These are phyloP conservation scores for Coemansia sp. DNA, from an alignment of 192 early-diverging fungal species.

Conservation along the genomic window DNA sequence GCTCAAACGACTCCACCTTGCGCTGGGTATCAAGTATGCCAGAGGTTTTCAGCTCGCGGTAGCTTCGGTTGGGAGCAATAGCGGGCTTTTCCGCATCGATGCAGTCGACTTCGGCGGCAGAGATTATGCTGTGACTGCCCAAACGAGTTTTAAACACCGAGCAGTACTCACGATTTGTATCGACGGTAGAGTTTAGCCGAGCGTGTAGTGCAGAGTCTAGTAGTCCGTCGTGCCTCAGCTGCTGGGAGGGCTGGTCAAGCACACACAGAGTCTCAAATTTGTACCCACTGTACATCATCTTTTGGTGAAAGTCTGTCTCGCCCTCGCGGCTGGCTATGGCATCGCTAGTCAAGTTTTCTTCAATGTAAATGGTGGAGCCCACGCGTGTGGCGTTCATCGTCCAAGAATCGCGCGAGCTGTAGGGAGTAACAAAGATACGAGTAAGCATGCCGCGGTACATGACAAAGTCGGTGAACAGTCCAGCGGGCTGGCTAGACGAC, in stretches of 20 bases:
- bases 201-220: neutral
- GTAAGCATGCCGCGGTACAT: conserved; percentile 89
- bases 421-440: conserved; percentile 80
- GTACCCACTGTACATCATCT: conserved; percentile 88
- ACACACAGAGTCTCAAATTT: conserved; percentile 81
- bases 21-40: conserved; percentile 19
- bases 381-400: conserved; percentile 70
- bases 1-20: conserved; percentile 66
- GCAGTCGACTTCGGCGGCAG: conserved; percentile 96
- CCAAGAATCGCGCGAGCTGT: conserved; percentile 71
- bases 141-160: conserved; percentile 78
- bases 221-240: conserved; percentile 14
- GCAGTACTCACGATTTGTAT: conserved; percentile 89
- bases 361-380: conserved; percentile 67
- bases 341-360: conserved; percentile 61
- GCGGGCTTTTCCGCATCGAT: conserved; percentile 52
- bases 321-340: conserved; percentile 38
- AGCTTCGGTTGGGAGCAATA: conserved; percentile 58
- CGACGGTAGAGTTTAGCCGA: conserved; percentile 45
- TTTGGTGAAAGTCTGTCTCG: conserved; percentile 54
- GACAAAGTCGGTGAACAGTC: conserved; percentile 51
- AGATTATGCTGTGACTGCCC: conserved; percentile 63
- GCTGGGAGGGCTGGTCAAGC: conserved; percentile 55
- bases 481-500: conserved; percentile 2
- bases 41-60: conserved; percentile 86